Evolutionary conservation across 2,329 filamentous ascomycete species (phyloP).

Genomic region (Cladosporium velox): DNA sequence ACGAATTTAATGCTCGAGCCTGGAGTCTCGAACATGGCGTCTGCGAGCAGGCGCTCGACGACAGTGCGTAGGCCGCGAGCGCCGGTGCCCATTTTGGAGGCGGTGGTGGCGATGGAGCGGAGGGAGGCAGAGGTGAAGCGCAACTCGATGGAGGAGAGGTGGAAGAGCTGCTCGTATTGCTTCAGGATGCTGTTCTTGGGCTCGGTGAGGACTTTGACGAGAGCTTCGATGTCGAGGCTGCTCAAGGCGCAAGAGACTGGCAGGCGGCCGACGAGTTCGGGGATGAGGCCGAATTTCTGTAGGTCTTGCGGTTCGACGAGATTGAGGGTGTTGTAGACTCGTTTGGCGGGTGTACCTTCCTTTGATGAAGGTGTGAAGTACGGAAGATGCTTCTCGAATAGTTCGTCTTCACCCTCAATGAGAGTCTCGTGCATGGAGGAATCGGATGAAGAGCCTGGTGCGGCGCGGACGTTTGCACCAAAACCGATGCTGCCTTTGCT

Average conservation of each 20-base stretch:
- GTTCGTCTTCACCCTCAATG: slow-evolving; percentile 58
- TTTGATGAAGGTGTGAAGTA: slow-evolving; percentile 48
- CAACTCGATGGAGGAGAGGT: slow-evolving; percentile 73
- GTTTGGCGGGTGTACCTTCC: slow-evolving; percentile 34
- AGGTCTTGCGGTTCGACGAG: slow-evolving; percentile 77
- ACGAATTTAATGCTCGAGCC: slow-evolving; percentile 49
- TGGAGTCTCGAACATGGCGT: slow-evolving; percentile 52
- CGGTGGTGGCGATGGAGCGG: slow-evolving; percentile 76
- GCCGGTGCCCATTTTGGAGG: slow-evolving; percentile 71
- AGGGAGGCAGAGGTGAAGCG: slow-evolving; percentile 81
- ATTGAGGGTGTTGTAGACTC: slow-evolving; percentile 71
- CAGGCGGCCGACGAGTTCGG: slow-evolving; percentile 92
- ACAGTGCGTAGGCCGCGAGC: slow-evolving; percentile 52
- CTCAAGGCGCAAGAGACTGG: slow-evolving; percentile 86
- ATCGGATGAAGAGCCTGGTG: slow-evolving; percentile 38
- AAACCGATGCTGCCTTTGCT: slow-evolving; percentile 88
- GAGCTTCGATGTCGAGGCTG: slow-evolving; percentile 65
- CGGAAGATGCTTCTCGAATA: slow-evolving; percentile 46
- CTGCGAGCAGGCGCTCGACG: slow-evolving; percentile 49
- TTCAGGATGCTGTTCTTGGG: slow-evolving; percentile 84
- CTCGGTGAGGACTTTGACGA: slow-evolving; percentile 88
- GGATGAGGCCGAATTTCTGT: slow-evolving; percentile 71
- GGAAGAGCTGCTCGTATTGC: slow-evolving; percentile 87
- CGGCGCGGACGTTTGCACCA: slow-evolving; percentile 72
- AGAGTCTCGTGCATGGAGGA: slow-evolving; percentile 60